These are phyloP conservation scores for Ophiocordyceps camponoti-leonardi DNA, from an alignment of 2,329 filamentous ascomycete genomes.

Conservation along the genomic window DNA sequence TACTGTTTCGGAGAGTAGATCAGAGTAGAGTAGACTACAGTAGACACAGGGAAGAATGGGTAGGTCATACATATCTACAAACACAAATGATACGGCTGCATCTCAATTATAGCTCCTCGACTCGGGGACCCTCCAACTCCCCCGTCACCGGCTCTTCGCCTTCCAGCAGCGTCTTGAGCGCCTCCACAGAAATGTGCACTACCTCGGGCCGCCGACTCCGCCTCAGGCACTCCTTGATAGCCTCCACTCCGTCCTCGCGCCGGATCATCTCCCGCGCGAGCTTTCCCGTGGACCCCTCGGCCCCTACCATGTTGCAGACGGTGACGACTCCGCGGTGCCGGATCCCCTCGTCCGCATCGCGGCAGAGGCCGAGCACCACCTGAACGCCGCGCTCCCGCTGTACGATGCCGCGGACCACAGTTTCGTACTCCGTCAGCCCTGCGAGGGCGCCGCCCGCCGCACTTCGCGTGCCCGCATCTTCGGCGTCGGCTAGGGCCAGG, in stretches of 20 bases:
- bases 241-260: conserved; percentile 45
- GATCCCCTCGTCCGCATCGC: conserved; percentile 53
- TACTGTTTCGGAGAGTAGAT: too few species aligned
- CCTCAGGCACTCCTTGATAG: conserved; percentile 52
- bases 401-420: conserved; percentile 54
- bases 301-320: conserved; percentile 53
- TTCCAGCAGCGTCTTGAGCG: conserved; percentile 49
- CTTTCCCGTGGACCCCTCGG: conserved; percentile 47
- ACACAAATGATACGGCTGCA: background rate
- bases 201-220: conserved; percentile 53
- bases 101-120: background rate
- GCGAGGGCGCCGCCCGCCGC: conserved; percentile 83
- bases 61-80: background rate
- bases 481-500: conserved; percentile 72
- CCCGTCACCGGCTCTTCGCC: background rate
- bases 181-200: conserved; percentile 52
- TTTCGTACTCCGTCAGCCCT: conserved; percentile 63
- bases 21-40: too few species aligned
- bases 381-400: conserved; percentile 54
- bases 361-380: conserved; percentile 66
- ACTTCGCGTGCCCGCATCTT: conserved; percentile 61
- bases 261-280: conserved; percentile 42
- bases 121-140: background rate
- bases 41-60: too few species aligned
- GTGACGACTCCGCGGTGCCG: conserved; percentile 60